Conservation (phyloP, 2,329 filamentous ascomycete genomes). For the Trematosphaeria pertusa region DNA sequence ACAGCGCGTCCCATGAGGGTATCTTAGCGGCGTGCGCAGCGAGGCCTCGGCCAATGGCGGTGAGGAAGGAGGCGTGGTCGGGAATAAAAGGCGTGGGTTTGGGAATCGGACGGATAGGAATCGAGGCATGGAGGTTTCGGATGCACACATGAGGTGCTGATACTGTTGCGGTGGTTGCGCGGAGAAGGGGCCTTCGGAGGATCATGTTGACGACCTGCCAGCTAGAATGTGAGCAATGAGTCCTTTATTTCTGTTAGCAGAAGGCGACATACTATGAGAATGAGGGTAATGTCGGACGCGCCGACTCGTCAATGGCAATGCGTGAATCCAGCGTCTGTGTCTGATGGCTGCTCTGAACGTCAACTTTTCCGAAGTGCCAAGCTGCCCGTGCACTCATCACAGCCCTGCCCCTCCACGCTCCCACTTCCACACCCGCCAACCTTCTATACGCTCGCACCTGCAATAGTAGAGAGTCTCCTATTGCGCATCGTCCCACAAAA, state of each 20-base stretch:
- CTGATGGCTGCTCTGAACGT: slow-evolving; percentile 15
- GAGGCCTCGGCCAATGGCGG: slow-evolving; percentile 86
- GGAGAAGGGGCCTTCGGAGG: slow-evolving; percentile 43
- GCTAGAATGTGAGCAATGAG: not conserved
- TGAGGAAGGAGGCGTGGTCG: slow-evolving; percentile 84
- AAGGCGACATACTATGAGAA: not conserved
- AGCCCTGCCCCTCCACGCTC: slow-evolving; percentile 15
- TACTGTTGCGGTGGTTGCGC: slow-evolving; percentile 29
- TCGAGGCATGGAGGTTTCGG: slow-evolving; percentile 49
- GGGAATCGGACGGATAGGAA: slow-evolving; percentile 61
- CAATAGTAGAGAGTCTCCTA: slow-evolving; percentile 97
- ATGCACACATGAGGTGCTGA: slow-evolving; percentile 37
- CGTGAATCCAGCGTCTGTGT: not conserved
- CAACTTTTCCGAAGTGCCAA: slow-evolving; percentile 45
- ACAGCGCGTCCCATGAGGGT: slow-evolving; percentile 87
- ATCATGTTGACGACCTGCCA: slow-evolving; percentile 38
- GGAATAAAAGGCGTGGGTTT: slow-evolving; percentile 84
- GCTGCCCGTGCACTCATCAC: slow-evolving; percentile 14
- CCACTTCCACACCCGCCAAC: slow-evolving; percentile 12
- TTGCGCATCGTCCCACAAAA: slow-evolving; percentile 62
- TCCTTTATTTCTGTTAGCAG: too few species aligned
- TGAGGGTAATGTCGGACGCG: slow-evolving; percentile 5
- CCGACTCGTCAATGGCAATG: not conserved
- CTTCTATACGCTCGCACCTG: slow-evolving; percentile 15
- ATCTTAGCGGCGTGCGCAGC: slow-evolving; percentile 85